A percentile compares a stretch with the other conserved stretches of the same genome.
Evolutionary conservation across 1,139 yeast genomes (phyloP).

Genomic region (Kurtzmaniella natalensis): DNA sequence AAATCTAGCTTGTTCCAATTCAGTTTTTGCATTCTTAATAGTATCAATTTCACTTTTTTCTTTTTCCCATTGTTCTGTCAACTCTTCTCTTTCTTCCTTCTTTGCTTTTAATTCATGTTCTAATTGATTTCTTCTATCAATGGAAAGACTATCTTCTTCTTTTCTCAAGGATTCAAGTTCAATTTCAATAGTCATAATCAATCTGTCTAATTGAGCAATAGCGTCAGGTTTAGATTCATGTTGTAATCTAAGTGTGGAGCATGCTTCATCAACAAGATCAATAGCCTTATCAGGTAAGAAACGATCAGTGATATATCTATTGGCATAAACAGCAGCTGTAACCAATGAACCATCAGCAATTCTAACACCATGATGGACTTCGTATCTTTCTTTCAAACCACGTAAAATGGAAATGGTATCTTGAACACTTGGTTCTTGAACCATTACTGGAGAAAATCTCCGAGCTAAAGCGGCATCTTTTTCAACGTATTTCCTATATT

Average conservation of each 20-base stretch:
- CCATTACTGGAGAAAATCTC: constrained; percentile 84
- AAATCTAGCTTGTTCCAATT: constrained; percentile 76
- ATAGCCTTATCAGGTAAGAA: constrained; percentile 94
- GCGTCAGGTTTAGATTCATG: constrained; percentile 97
- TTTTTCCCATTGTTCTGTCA: constrained; percentile 81
- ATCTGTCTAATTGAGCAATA: constrained; percentile 81
- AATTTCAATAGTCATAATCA: constrained; percentile 89
- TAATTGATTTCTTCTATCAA: constrained; percentile 63
- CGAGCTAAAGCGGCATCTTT: constrained; percentile 91
- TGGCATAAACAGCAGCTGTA: constrained; percentile 87
- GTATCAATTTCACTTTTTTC: constrained; percentile 73
- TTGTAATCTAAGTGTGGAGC: constrained; percentile 88
- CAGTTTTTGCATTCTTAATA: constrained; percentile 73
- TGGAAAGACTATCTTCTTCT: constrained; percentile 81
- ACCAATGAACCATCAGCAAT: constrained; percentile 91
- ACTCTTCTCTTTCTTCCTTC: constrained; percentile 57
- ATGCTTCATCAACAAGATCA: constrained; percentile 94
- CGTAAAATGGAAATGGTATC: constrained; percentile 90
- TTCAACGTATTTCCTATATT: constrained; percentile 80
- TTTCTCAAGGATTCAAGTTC: constrained; percentile 90
- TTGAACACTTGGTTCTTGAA: constrained; percentile 87
- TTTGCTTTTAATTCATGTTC: constrained; percentile 63
- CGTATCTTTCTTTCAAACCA: constrained; percentile 90
- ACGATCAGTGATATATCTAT: constrained; percentile 87
- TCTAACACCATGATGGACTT: constrained; percentile 98